A percentile compares a stretch with the other conserved stretches of the same genome.
Evolutionary conservation across 306 rosid genomes (phyloP).

Genomic region (Arachis stenosperma): DNA sequence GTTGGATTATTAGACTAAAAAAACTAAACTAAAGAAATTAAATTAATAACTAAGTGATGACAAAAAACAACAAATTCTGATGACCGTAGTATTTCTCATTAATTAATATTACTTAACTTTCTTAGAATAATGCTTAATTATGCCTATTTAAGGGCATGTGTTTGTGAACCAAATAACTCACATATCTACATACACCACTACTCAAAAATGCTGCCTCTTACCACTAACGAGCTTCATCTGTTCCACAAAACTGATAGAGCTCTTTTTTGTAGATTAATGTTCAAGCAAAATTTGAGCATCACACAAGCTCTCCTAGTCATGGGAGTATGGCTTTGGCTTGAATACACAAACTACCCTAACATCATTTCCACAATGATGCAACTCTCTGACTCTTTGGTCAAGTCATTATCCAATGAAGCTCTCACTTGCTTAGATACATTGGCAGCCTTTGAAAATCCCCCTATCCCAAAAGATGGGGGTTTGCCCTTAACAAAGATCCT

Average conservation of each 20-base stretch:
- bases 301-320: conserved; percentile 55
- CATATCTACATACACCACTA: neutral
- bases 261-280: conserved; percentile 45
- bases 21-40: too few relatives aligned
- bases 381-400: conserved; percentile 20
- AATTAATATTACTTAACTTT: neutral
- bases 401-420: conserved; percentile 51
- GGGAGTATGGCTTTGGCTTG: conserved; percentile 70
- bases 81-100: too few relatives aligned
- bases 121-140: neutral
- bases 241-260: conserved; percentile 53
- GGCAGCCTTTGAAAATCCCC: conserved; percentile 5
- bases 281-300: conserved; percentile 5
- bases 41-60: too few relatives aligned
- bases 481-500: conserved; percentile 44
- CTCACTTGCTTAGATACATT: conserved; percentile 42
- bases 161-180: neutral
- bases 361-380: conserved; percentile 26
- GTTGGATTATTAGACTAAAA: too few relatives aligned
- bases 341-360: conserved; percentile 43
- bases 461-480: conserved; percentile 5
- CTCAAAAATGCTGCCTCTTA: conserved; percentile 29
- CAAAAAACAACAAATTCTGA: too few relatives aligned
- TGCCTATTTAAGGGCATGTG: neutral
- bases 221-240: conserved; percentile 36